Conservation (phyloP, 2,329 filamentous ascomycete genomes). For the Phialocephala sp. region DNA sequence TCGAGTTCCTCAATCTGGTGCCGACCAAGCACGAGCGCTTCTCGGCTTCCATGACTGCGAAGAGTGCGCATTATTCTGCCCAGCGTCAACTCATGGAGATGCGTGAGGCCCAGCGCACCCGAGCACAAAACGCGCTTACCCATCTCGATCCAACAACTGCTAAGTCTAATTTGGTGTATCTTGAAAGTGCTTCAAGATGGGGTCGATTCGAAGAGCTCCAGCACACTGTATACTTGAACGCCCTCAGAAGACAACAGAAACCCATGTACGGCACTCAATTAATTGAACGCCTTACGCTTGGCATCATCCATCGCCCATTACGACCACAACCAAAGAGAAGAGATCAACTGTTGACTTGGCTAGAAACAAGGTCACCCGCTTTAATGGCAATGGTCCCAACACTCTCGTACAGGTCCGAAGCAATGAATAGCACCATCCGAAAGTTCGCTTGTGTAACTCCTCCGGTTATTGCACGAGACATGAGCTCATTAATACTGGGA, state of each 20-base stretch:
- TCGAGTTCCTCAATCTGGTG: constrained; percentile 80
- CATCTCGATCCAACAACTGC: constrained; percentile 70
- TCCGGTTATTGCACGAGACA: constrained; percentile 80
- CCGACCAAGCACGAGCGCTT: constrained; percentile 73
- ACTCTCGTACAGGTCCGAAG: constrained; percentile 72
- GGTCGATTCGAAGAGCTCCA: constrained; percentile 78
- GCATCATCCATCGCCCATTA: constrained; percentile 62
- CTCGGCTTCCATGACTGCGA: constrained; percentile 59
- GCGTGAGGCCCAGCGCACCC: constrained; percentile 70
- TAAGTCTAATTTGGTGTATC: constrained; percentile 70
- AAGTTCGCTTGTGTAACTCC: constrained; percentile 95
- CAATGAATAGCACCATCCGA: constrained; percentile 76
- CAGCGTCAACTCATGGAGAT: constrained; percentile 73
- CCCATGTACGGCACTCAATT: constrained; percentile 83
- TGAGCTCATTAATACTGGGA: constrained; percentile 72
- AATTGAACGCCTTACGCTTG: constrained; percentile 75
- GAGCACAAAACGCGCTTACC: constrained; percentile 60
- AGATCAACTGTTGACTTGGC: constrained; percentile 72
- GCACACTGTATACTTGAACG: constrained; percentile 80
- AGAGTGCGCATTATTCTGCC: constrained; percentile 70
- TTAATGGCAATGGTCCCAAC: constrained; percentile 74
- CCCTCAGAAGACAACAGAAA: constrained; percentile 76
- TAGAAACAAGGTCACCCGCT: constrained; percentile 70
- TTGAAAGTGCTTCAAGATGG: constrained; percentile 75
- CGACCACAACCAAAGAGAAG: constrained; percentile 66